Percentiles rank a stretch among this genome's conserved stretches.
These are phyloP conservation scores for Eleusine coracana DNA, from an alignment of 176 grass and related monocot species.

Conservation along the genomic window DNA sequence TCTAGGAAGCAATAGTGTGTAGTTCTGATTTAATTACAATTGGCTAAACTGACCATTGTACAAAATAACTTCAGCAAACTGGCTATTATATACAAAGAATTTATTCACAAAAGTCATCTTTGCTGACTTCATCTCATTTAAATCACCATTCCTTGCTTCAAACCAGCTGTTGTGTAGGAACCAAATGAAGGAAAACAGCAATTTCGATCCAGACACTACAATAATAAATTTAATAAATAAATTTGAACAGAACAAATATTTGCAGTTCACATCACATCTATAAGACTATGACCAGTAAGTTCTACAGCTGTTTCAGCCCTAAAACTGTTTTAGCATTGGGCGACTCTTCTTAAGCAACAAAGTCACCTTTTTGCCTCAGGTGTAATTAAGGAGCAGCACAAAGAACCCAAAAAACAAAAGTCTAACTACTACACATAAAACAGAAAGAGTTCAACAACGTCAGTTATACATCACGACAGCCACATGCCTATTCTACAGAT, in stretches of 20 bases:
- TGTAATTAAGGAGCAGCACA: constrained; percentile 11
- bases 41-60: background rate
- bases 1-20: no score
- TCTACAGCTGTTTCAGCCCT: constrained; percentile 17
- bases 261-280: constrained; percentile 34
- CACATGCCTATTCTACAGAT: constrained; percentile 50
- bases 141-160: background rate
- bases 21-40: background rate
- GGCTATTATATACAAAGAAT: no score
- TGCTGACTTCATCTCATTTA: background rate
- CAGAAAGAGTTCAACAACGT: constrained; percentile 23
- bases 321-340: constrained; percentile 22
- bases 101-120: background rate
- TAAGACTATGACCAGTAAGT: constrained; percentile 35
- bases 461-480: constrained; percentile 47
- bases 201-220: background rate
- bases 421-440: constrained; percentile 42
- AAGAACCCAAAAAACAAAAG: background rate
- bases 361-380: constrained; percentile 22
- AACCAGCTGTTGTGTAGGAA: background rate
- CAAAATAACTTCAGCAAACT: background rate
- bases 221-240: constrained; percentile 16
- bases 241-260: constrained; percentile 30
- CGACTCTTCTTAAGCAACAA: background rate
- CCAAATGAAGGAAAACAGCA: background rate